phyloP scores from a whole-genome alignment of 2,329 filamentous ascomycete species.

The Scedosporium minutisporum region DNA sequence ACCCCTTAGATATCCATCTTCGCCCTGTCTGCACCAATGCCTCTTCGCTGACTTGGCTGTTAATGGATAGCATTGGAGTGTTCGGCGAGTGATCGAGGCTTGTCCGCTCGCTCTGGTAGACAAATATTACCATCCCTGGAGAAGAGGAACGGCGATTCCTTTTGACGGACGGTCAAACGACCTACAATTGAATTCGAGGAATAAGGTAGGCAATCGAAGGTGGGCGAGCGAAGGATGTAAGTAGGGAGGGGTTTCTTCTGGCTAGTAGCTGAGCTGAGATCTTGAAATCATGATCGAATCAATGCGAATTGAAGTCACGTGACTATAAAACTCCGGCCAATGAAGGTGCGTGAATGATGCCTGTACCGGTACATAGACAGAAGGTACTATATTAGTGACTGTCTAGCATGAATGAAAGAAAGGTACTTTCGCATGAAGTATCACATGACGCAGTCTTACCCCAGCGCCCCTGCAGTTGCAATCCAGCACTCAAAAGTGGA shows the following conservation, averaged over 20 bases:
- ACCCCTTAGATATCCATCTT: no score
- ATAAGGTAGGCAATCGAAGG: background rate
- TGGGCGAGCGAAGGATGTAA: background rate
- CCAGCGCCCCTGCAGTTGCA: background rate
- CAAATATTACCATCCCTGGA: no score
- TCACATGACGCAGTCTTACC: background rate
- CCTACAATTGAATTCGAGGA: no score
- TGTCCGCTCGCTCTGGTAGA: no score
- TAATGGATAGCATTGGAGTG: no score
- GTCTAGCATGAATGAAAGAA: background rate
- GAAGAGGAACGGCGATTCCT: no score
- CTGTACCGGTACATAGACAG: background rate
- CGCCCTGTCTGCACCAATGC: no score
- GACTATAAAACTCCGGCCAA: background rate
- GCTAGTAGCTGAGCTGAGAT: background rate
- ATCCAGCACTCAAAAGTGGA: constrained; percentile 1
- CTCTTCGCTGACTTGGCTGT: no score
- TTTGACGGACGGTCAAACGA: no score
- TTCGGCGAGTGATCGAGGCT: no score
- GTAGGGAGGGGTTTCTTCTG: background rate
- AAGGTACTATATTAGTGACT: background rate
- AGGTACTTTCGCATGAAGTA: background rate
- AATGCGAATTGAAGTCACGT: background rate
- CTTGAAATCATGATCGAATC: background rate
- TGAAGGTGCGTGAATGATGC: background rate